phyloP scores from a whole-genome alignment of 1,139 yeast species.

The Pichia sp. region DNA sequence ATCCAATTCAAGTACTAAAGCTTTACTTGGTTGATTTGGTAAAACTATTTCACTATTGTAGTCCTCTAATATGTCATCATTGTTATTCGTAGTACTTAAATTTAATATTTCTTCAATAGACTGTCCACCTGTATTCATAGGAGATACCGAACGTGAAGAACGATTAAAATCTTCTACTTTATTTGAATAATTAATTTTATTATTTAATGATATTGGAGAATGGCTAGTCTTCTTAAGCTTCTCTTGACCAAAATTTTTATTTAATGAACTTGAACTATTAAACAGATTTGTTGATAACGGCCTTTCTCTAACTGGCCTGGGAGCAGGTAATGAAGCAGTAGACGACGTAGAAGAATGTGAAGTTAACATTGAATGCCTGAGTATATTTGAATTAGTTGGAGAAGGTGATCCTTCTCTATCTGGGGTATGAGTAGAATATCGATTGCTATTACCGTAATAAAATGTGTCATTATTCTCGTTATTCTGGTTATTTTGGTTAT shows the following conservation, averaged over 20 bases:
- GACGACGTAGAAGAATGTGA: slow-evolving; percentile 4
- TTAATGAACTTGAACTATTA: not conserved
- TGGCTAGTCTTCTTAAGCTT: not conserved
- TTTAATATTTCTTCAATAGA: not conserved
- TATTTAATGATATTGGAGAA: not conserved
- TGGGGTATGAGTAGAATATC: not conserved
- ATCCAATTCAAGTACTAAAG: slow-evolving; percentile 82
- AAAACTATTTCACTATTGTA: not conserved
- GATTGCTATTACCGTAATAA: not conserved
- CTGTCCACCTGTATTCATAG: slow-evolving; percentile 5
- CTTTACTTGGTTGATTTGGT: slow-evolving; percentile 46
- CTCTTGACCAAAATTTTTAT: not conserved
- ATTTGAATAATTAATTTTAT: not conserved
- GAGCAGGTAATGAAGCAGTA: slow-evolving; percentile 5
- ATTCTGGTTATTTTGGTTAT: too few relatives aligned
- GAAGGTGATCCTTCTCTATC: slow-evolving; percentile 12
- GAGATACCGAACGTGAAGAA: slow-evolving; percentile 12
- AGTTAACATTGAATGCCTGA: not conserved
- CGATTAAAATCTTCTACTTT: not conserved
- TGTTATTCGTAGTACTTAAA: not conserved
- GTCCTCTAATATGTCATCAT: not conserved
- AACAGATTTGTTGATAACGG: slow-evolving; percentile 5
- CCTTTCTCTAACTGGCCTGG: slow-evolving; percentile 6
- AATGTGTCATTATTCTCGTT: not conserved
- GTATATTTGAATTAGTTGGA: slow-evolving; percentile 4